Evolutionary conservation across 1,284 basidiomycete genomes (phyloP), one percentile per base, ranked within the genome.

Genomic region (Ustilago trichophora): DNA sequence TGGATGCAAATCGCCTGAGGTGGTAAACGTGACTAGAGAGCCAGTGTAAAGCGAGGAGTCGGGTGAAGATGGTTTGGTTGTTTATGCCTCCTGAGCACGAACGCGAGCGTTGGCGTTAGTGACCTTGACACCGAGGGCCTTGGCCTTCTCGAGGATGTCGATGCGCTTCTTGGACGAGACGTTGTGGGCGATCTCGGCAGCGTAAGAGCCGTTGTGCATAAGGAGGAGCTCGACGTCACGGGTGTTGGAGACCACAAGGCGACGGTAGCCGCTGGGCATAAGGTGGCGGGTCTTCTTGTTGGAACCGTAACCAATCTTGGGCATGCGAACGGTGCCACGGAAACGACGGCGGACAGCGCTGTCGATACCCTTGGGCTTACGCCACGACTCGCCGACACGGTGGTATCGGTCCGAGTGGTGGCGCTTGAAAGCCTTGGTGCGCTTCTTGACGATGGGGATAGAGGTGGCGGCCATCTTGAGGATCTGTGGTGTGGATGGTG

Each of bases 141-240:
- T 80, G 50, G 73, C 77, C 91, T 91, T 87, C 84, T 93, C 92
- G 65, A 98, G 86, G 79, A 99, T 95, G 74, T 88, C 85, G 67
- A 90, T 89, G 80, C 96, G 92, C 88, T 98, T 98, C 84, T 93
- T 91, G 86, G 91, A 91, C 85, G 90, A 92, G 77, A 99, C 94
- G 82, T 90, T 91, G 87, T 98, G 94, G 56, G 96, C 96, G 80
- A 99, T 92, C 84, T 94, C 92, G 65, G 94, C 96, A 62, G 94
- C 90, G 83, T 91, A 98, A 81, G 87, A 90, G 86, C 91, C 91
- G 88, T 94, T 96, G 89, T 98, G 94, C 79, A 81, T 81, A 52
- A 81, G 66, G 42, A 81, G 75, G 29, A 81, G 73, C 57, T 81
- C 79, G 37, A 81, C 73, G 60, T 81, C 79, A 36, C 60, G 73